Evolutionary conservation across 306 rosid genomes (phyloP).

Genomic region (Hylodesmum podocarpum): DNA sequence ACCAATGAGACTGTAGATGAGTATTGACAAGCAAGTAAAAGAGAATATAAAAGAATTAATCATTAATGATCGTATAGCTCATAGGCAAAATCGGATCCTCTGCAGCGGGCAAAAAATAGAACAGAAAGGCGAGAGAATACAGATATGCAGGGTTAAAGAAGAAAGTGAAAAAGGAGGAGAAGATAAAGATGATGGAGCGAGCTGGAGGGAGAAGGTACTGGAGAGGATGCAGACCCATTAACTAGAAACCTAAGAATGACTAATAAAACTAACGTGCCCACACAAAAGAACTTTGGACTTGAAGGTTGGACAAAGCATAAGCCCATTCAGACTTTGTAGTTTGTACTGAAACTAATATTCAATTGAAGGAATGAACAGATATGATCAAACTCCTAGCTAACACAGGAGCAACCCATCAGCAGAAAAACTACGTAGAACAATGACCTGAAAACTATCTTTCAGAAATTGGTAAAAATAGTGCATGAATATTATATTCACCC

Average conservation of each 20-base stretch:
- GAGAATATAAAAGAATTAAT: neutral
- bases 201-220: neutral
- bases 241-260: neutral
- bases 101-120: neutral
- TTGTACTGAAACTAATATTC: constrained; percentile 2
- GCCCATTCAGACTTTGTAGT: constrained; percentile 1
- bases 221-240: neutral
- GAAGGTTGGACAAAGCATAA: constrained; percentile 18
- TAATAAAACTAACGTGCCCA: neutral
- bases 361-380: neutral
- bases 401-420: neutral
- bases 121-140: neutral
- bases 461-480: constrained; percentile 8
- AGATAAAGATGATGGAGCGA: neutral
- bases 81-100: neutral
- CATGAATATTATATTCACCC: constrained; percentile 2
- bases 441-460: neutral
- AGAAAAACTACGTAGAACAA: constrained; percentile 3
- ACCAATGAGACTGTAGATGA: neutral
- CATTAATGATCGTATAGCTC: neutral
- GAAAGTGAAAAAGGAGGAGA: neutral
- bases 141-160: neutral
- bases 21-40: neutral
- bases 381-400: neutral
- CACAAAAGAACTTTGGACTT: neutral